A percentile compares a stretch with the other conserved stretches of the same genome.
Conservation (phyloP, 352 stramenopile species). For the Phytophthora palmivora region DNA sequence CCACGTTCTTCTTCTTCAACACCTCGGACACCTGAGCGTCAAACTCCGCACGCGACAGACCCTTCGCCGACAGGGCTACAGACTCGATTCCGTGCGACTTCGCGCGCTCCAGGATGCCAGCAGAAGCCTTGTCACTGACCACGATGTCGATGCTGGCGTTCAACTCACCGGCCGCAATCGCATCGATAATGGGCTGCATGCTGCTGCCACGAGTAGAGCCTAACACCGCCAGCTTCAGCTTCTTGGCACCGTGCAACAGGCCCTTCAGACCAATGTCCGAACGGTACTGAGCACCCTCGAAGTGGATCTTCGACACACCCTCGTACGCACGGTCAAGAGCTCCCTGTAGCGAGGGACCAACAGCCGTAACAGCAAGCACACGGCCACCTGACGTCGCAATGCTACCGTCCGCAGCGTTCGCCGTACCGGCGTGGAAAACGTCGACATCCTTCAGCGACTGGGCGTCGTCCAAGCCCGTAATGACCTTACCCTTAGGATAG, state of each 20-base stretch:
- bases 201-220: constrained; percentile 96
- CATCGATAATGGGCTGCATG: constrained; percentile 97
- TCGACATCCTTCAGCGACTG: constrained; percentile 89
- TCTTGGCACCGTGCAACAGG: constrained; percentile 89
- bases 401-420: constrained; percentile 57
- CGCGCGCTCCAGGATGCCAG: constrained; percentile 96
- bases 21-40: constrained; percentile 95
- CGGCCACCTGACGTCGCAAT: constrained; percentile 95
- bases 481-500: constrained; percentile 98
- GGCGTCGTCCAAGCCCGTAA: constrained; percentile 92
- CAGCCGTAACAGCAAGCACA: constrained; percentile 97
- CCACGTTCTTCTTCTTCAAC: constrained; percentile 93
- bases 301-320: constrained; percentile 88
- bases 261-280: constrained; percentile 97
- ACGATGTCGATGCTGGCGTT: constrained; percentile 97
- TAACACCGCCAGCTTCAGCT: constrained; percentile 93
- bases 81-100: constrained; percentile 77
- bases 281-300: constrained; percentile 95
- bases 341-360: constrained; percentile 88
- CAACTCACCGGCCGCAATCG: constrained; percentile 86
- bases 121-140: constrained; percentile 95
- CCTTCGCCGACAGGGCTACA: constrained; percentile 67
- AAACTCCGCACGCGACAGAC: constrained; percentile 93
- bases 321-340: constrained; percentile 95
- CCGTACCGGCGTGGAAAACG: constrained; percentile 99